Evolutionary conservation across 352 stramenopile genomes (phyloP).

Genomic region (Pythium periplocum): DNA sequence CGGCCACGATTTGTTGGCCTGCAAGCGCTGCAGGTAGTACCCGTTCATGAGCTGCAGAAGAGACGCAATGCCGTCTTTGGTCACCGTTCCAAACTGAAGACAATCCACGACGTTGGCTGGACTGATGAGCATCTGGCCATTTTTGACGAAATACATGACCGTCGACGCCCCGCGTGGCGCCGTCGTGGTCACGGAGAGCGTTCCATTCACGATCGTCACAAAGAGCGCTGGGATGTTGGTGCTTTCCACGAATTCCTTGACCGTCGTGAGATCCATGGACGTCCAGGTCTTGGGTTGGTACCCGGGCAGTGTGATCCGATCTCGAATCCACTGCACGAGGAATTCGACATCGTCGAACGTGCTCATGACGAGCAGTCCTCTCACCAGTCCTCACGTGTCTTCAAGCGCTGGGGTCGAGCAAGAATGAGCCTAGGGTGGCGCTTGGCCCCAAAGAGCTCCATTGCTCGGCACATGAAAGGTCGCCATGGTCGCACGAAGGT

Average conservation of each 20-base stretch:
- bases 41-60: constrained; percentile 84
- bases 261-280: constrained; percentile 67
- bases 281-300: constrained; percentile 70
- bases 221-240: constrained; percentile 67
- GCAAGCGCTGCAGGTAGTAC: constrained; percentile 76
- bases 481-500: constrained; percentile 15
- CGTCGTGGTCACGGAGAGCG: constrained; percentile 46
- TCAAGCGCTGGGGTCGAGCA: too few relatives aligned
- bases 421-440: background rate
- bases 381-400: too few relatives aligned
- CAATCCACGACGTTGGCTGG: constrained; percentile 47
- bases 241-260: constrained; percentile 82
- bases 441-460: background rate
- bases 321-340: constrained; percentile 82
- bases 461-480: constrained; percentile 12
- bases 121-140: constrained; percentile 61
- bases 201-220: constrained; percentile 40
- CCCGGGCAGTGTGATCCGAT: constrained; percentile 67
- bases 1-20: constrained; percentile 82
- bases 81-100: constrained; percentile 75
- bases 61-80: constrained; percentile 72
- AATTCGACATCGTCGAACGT: constrained; percentile 83
- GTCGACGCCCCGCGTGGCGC: constrained; percentile 39
- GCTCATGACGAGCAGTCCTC: constrained; percentile 32
- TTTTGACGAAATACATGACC: constrained; percentile 90